A percentile compares a stretch with the other conserved stretches of the same genome.
Evolutionary conservation across 2,329 filamentous ascomycete genomes (phyloP).

Genomic region (Calonectria multiphialidica): DNA sequence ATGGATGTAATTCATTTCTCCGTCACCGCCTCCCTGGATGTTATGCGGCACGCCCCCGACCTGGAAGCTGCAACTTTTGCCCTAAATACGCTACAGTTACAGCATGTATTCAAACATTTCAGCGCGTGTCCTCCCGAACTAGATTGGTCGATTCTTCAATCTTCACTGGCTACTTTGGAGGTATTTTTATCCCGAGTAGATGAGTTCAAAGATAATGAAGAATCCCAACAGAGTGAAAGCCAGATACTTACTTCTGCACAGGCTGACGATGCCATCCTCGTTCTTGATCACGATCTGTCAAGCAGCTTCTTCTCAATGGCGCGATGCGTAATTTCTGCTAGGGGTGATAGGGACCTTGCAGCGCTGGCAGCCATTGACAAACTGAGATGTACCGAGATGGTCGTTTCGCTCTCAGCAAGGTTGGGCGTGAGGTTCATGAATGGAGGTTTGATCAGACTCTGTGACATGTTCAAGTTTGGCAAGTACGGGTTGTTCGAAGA

Average conservation of each 20-base stretch:
- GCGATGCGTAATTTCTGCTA: constrained; percentile 50
- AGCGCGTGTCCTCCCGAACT: constrained; percentile 55
- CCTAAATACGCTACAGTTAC: constrained; percentile 63
- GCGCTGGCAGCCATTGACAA: constrained; percentile 35
- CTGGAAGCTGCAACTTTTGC: constrained; percentile 62
- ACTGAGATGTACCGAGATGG: constrained; percentile 56
- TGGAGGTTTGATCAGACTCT: constrained; percentile 57
- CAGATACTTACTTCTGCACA: constrained; percentile 53
- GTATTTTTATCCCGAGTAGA: constrained; percentile 60
- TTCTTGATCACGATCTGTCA: constrained; percentile 63
- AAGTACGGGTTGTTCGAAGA: constrained; percentile 64
- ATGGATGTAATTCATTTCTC: constrained; percentile 66
- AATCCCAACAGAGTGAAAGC: constrained; percentile 53
- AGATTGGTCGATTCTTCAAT: constrained; percentile 61
- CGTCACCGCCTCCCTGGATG: constrained; percentile 62
- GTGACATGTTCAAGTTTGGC: constrained; percentile 59
- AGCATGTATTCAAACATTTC: constrained; percentile 64
- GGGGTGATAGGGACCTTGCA: constrained; percentile 24
- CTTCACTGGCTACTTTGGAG: constrained; percentile 60
- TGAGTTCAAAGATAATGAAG: constrained; percentile 53
- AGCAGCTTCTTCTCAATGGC: constrained; percentile 62
- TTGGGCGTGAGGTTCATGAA: constrained; percentile 60
- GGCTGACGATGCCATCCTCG: constrained; percentile 59
- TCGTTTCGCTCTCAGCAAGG: constrained; percentile 59
- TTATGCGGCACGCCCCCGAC: constrained; percentile 59